Conservation (phyloP, 805 yeast species). For the Metschnikowia similis region DNA sequence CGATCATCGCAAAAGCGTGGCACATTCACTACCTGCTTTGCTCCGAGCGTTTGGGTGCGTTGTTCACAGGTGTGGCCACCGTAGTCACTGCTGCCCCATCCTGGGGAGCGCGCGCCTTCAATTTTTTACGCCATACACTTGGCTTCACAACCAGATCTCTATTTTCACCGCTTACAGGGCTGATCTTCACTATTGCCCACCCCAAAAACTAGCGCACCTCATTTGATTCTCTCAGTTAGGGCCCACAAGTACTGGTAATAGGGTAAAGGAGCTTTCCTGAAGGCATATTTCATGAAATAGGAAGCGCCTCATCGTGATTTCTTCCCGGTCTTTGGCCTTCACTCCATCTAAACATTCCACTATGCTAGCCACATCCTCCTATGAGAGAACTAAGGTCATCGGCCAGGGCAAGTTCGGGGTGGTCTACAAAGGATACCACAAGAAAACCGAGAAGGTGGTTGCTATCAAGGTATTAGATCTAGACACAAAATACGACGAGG, state of each 20-base stretch:
- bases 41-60: neutral
- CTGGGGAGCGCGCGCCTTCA: constrained; percentile 4
- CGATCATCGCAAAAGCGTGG: neutral
- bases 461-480: constrained; percentile 91
- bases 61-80: neutral
- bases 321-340: neutral
- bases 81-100: constrained; percentile 1
- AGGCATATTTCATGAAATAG: neutral
- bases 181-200: neutral
- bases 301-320: neutral
- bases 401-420: constrained; percentile 98
- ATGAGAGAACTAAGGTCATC: constrained; percentile 81
- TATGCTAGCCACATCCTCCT: constrained; percentile 24
- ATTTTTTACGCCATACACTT: neutral
- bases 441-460: constrained; percentile 68
- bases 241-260: neutral
- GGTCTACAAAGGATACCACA: constrained; percentile 81
- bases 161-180: neutral
- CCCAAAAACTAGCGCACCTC: neutral
- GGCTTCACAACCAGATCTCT: neutral
- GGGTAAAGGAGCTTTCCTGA: neutral
- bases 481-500: constrained; percentile 92
- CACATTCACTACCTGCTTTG: neutral
- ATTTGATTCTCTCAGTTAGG: neutral
- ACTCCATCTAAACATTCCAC: neutral